A percentile compares a stretch with the other conserved stretches of the same genome.
These are phyloP conservation scores for Colletotrichum chlorophyti DNA, from an alignment of 2,329 filamentous ascomycete genomes.

Conservation along the genomic window DNA sequence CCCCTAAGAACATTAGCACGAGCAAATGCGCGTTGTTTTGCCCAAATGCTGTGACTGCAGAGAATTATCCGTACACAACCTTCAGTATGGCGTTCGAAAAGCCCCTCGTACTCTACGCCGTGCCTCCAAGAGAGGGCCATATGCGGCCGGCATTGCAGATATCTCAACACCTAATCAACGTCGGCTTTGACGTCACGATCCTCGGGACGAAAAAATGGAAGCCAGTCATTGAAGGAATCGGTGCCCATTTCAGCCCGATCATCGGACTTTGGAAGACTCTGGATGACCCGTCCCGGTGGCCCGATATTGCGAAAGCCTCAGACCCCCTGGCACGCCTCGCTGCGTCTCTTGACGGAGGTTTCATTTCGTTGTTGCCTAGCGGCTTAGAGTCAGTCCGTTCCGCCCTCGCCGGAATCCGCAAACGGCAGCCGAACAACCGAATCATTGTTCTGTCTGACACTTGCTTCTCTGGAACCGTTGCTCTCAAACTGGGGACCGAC, in stretches of 20 bases:
- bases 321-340: background rate
- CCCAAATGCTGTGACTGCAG: too few species aligned
- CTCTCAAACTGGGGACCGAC: background rate
- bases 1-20: too few species aligned
- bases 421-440: background rate
- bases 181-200: conserved; percentile 6
- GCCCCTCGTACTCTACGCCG: background rate
- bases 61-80: too few species aligned
- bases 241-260: conserved; percentile 10
- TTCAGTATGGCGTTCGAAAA: too few species aligned
- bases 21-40: background rate
- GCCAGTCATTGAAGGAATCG: background rate
- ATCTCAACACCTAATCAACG: background rate
- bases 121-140: conserved; percentile 12
- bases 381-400: conserved; percentile 6
- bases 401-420: conserved; percentile 3
- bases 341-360: conserved; percentile 7
- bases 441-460: conserved; percentile 9
- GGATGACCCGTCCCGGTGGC: conserved; percentile 12
- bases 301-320: background rate
- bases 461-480: conserved; percentile 10
- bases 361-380: conserved; percentile 5
- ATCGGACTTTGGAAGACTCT: conserved; percentile 14
- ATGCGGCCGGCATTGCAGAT: conserved; percentile 22
- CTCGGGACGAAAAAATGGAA: conserved; percentile 7